These are phyloP conservation scores for Colletotrichum sublineola DNA, from an alignment of 2,329 filamentous ascomycete species.

Conservation along the genomic window DNA sequence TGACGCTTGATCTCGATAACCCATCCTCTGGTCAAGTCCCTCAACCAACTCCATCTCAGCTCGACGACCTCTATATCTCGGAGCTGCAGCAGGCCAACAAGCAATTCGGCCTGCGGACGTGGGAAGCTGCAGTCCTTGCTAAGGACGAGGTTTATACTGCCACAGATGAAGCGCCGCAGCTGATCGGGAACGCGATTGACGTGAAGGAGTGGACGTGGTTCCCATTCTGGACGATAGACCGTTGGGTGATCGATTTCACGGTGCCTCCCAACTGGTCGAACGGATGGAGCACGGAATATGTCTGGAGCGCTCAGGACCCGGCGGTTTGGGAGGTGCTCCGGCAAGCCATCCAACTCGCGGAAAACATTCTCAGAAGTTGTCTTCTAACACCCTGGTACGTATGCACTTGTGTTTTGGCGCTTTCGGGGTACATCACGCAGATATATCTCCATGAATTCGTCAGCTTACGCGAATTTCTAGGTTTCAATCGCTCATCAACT, in stretches of 20 bases:
- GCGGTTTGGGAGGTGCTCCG: slow-evolving; percentile 34
- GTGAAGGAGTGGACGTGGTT: slow-evolving; percentile 37
- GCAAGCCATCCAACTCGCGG: slow-evolving; percentile 36
- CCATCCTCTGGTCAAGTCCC: not conserved
- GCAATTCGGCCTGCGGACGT: slow-evolving; percentile 32
- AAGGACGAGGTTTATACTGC: slow-evolving; percentile 3
- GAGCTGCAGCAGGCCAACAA: slow-evolving; percentile 24
- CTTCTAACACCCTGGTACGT: slow-evolving; percentile 33
- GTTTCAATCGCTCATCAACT: slow-evolving; percentile 7
- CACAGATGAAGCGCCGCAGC: not conserved
- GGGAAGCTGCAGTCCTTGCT: slow-evolving; percentile 33
- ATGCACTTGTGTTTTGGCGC: not conserved
- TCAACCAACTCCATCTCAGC: slow-evolving; percentile 1
- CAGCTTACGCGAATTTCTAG: not conserved
- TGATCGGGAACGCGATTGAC: not conserved
- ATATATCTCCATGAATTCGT: not conserved
- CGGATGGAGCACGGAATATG: not conserved
- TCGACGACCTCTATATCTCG: slow-evolving; percentile 33
- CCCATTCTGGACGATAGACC: slow-evolving; percentile 26
- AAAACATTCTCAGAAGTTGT: slow-evolving; percentile 32
- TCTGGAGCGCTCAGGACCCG: slow-evolving; percentile 34
- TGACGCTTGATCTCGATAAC: slow-evolving; percentile 11
- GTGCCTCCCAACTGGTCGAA: not conserved
- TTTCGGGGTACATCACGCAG: accelerated
- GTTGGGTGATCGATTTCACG: slow-evolving; percentile 36